A percentile compares a stretch with the other conserved stretches of the same genome.
Evolutionary conservation across 1,284 basidiomycete species (phyloP).

Genomic region (Leccinum pseudoinsigne): DNA sequence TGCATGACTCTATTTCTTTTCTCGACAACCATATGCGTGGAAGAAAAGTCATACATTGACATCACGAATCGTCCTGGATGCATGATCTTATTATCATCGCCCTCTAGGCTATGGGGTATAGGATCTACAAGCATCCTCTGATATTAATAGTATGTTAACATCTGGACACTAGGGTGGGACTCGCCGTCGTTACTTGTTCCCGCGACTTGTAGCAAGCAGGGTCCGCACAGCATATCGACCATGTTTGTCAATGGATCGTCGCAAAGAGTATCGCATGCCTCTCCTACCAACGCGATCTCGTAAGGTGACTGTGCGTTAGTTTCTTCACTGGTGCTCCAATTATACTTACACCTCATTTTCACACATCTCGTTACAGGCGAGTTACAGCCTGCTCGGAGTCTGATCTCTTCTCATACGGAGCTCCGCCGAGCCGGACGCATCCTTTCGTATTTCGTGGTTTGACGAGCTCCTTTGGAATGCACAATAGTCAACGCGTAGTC

Average conservation of each 20-base stretch:
- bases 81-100: not conserved
- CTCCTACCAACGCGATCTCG: not conserved
- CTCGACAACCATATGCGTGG: not conserved
- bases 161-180: not conserved
- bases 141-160: not conserved
- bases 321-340: not conserved
- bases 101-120: not conserved
- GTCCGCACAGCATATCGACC: not conserved
- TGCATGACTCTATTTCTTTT: not conserved
- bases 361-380: not conserved
- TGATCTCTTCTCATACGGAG: not conserved
- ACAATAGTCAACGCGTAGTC: not conserved
- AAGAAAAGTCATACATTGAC: not conserved
- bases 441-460: not conserved
- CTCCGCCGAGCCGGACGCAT: not conserved
- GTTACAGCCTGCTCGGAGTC: not conserved
- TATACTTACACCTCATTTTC: not conserved
- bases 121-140: not conserved
- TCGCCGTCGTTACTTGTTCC: not conserved
- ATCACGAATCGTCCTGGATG: not conserved
- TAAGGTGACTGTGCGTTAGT: not conserved
- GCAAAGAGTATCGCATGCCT: not conserved
- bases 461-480: not conserved
- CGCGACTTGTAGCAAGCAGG: not conserved
- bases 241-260: not conserved